Base-by-base conservation (phyloP, 805 yeast species). In the Metschnikowia rubicola region DNA sequence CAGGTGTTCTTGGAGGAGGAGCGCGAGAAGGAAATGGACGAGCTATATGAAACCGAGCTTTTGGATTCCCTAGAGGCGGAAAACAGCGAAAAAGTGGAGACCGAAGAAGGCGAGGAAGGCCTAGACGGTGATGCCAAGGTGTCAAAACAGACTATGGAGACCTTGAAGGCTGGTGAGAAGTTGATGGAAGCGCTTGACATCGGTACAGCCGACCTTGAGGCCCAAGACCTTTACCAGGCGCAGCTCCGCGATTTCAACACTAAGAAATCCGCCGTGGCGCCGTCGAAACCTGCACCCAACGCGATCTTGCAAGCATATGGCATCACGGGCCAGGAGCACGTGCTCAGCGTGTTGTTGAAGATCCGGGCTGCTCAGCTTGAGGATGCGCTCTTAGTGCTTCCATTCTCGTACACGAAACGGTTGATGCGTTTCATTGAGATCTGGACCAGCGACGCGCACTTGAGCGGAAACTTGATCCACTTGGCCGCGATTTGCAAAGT, bases 1-100 rank as follows among this genome's bases (percentile, higher is more conserved):
- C 91, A 92, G 57, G 94, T 94, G n/a, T 94, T 94, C 63, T 68
- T 94, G 50, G 97, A 94, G 66, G 99, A 94, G 73, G 99, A 94
- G 70, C 78, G 94, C 48, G 99, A 94, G 64, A 88, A 86, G 66
- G 99, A 94, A 66, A 75, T 90, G 79, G 99, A 94, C 64, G 96
- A 91, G 65, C 70, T 84, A 47, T 89, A 91, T 61, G 98, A 94
- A 62, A 77, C 80, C n/a, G 86, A 85, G 8, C 71, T 94, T 38
- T 73, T 90, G 42, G 81, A 78, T 12, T 81, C 91, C 4, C 67
- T 89, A 37, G 96, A 88, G 59, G 80, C 76, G 35, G 82, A 71
- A 10, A 48, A 36, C 11, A 11, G 31, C 37, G 31, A 45, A 30
- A 36, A 40, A 39, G 68, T 58, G 3, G 47, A 62, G 10, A 78